Evolutionary conservation across 2,329 filamentous ascomycete species (phyloP), one percentile per base, ranked within the genome.

Genomic region (Pseudocercospora musae): DNA sequence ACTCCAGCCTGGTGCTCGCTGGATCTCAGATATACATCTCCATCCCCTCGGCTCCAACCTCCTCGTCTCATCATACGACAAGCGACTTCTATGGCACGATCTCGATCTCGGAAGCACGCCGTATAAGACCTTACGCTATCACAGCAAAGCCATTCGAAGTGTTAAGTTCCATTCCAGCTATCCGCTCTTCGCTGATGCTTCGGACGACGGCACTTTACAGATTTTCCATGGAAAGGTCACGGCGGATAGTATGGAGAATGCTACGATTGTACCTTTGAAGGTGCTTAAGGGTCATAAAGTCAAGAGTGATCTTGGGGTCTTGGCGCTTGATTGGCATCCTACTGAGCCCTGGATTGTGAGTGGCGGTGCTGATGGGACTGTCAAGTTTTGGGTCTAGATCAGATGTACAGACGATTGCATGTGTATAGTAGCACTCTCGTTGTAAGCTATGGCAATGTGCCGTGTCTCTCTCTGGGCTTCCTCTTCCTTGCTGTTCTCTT

Each of bases 191-290:
- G 95, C 93, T 0, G 94, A 98, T 75, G 92, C 92, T 20, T 95
- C 90, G 75, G 96, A 99, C 75, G 95, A 99, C 76, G 95, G 95
- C 27, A 92, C 89, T 20, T 80, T 98, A 68, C 95, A 99, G 77
- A 90, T 99, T 58, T 98, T 98, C 86, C 94, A 98, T 75, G 94
- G 92, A 60, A 96, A 94, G 78, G 94, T 98, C 27, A 92, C 96
- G 29, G 92, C 88, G 64, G 95, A 99, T 75, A 82, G 96, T 75
- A 91, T 99, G 86, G 92, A 96, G 80, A 96, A 96, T 73, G 93
- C 95, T 6, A 96, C 89, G 13, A 96, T 99, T 72, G 95, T 98
- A 57, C 95, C 95, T 8, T 84, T 99, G 66, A 99, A 98, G 83
- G 92, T 96, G 72, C 83, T 99, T 54, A 89, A 86, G 73, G 95